Evolutionary conservation across 2,329 filamentous ascomycete species (phyloP), one percentile per base, ranked within the genome.

Genomic region (Knoxdaviesia proteae): DNA sequence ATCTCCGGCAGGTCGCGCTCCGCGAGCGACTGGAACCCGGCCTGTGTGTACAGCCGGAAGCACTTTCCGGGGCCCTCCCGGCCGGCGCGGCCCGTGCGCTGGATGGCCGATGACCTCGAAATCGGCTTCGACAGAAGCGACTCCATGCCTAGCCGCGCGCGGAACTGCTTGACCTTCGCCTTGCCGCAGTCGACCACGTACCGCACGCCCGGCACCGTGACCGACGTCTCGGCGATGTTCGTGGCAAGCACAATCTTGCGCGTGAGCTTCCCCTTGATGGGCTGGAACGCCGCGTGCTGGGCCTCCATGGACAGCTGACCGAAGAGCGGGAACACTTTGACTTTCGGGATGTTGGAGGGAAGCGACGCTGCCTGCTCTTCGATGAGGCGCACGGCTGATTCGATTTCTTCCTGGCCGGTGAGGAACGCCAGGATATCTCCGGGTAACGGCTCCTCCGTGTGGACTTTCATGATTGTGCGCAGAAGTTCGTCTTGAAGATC

Each of bases 211-310:
- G 88, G 81, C 0, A 98, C 87, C 0, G 90, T 98, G 46, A 98
- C 82, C 1, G 90, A 96, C 0, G 90, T 96, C 58, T 98, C 90
- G n/a, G 90, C 90, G 52, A 98, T 96, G 53, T 98, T 98, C 9
- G 90, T 98, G 0, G 87, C 80, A 1, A 98, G 64, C 0, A 98
- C 86, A 8, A 96, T 70, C 54, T 96, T 96, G 38, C 90, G 72
- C 0, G 84, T 92, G 44, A 68, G 71, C n/a, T 68, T 67, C 3
- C 75, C 71, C 44, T 74, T 74, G 29, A 81, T 70, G 1, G 82
- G 80, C 43, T 78, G 67, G 56, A 98, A 96, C 7, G 92, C 86
- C 29, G 76, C 72, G 49, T 93, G 82, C 52, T 98, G 90, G 0
- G 81, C 80, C 42, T 79, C 73, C 50, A 90, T 84, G 1, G 88